Evolutionary conservation across 2,329 filamentous ascomycete genomes (phyloP).

Genomic region (Colletotrichum tabaci): DNA sequence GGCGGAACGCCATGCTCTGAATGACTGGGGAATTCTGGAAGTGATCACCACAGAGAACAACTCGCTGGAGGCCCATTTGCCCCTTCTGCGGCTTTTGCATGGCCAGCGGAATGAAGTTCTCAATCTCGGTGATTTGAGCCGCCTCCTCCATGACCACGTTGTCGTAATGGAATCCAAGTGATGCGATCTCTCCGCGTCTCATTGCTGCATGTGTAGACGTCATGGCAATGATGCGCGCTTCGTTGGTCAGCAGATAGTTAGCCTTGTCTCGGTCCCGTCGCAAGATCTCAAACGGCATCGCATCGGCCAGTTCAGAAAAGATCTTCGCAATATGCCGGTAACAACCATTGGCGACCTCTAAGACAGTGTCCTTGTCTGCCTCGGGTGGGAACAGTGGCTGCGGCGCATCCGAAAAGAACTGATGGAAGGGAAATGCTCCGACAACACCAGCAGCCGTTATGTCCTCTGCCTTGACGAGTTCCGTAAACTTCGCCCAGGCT

Average conservation of each 20-base stretch:
- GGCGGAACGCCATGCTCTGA: conserved; percentile 92
- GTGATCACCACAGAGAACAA: conserved; percentile 95
- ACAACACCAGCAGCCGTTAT: conserved; percentile 74
- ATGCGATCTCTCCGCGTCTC: conserved; percentile 89
- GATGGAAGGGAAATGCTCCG: conserved; percentile 86
- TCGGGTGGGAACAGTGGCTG: conserved; percentile 84
- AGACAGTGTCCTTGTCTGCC: conserved; percentile 74
- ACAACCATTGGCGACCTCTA: conserved; percentile 87
- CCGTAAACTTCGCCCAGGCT: conserved; percentile 87
- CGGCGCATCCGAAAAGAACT: conserved; percentile 89
- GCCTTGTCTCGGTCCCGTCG: conserved; percentile 91
- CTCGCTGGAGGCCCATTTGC: conserved; percentile 83
- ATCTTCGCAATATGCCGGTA: conserved; percentile 91
- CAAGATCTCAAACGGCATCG: conserved; percentile 94
- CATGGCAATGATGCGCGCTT: conserved; percentile 99
- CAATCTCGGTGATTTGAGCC: conserved; percentile 96
- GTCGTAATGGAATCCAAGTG: conserved; percentile 96
- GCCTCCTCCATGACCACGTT: conserved; percentile 99
- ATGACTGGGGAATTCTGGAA: conserved; percentile 97
- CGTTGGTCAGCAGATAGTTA: conserved; percentile 94
- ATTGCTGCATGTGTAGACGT: conserved; percentile 98
- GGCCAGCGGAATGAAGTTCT: conserved; percentile 96
- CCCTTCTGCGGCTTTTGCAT: conserved; percentile 85
- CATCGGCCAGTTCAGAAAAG: conserved; percentile 92
- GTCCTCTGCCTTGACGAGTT: conserved; percentile 67